Evolutionary conservation across 2,329 filamentous ascomycete species (phyloP), one percentile per base, ranked within the genome.

Genomic region (Fusarium clavum): DNA sequence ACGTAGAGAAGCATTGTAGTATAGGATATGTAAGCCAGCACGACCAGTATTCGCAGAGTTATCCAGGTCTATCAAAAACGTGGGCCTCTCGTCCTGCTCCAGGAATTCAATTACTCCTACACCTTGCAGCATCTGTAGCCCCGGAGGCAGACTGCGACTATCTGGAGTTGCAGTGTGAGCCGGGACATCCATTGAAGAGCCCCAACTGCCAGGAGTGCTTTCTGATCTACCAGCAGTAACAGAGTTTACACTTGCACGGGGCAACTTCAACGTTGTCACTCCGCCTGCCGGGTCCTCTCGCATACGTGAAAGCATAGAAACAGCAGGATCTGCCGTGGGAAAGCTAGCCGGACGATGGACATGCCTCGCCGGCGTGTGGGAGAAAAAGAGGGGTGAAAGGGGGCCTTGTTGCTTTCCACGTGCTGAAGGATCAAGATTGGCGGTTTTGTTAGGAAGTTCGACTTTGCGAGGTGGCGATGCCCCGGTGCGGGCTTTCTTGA

Each of bases 41-140:
- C 85, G 81, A 24, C 80, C 81, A 48, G 83, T 84, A 71, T 90
- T 90, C n/a, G 81, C 78, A 2, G 83, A 78, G 73, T 91, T 88
- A 10, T 83, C 82, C 53, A 92, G 80, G 73, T 95, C 92, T 34
- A 95, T 83, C 44, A 95, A 86, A 73, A 95, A 93, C 0, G 91
- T 92, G 5, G 92, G 93, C 48, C 93, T 84, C 52, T 91, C 88
- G 76, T 96, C 93, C 70, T 92, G 87, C 75, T 95, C 92, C 43
- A 96, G 79, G 41, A 95, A 81, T 77, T 95, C 93, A 22, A 91
- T 80, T 12, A 93, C 85, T 25, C 91, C 90, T 54, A 94, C 83
- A 27, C 86, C 86, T 44, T 87, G 87, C 7, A 94, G 82, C 53
- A 88, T 81, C 54, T 88, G 84, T 46, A 88, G 69, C 8, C 84